These are phyloP conservation scores for Olyra latifolia DNA, from an alignment of 176 grass and related monocot genomes.

Conservation along the genomic window DNA sequence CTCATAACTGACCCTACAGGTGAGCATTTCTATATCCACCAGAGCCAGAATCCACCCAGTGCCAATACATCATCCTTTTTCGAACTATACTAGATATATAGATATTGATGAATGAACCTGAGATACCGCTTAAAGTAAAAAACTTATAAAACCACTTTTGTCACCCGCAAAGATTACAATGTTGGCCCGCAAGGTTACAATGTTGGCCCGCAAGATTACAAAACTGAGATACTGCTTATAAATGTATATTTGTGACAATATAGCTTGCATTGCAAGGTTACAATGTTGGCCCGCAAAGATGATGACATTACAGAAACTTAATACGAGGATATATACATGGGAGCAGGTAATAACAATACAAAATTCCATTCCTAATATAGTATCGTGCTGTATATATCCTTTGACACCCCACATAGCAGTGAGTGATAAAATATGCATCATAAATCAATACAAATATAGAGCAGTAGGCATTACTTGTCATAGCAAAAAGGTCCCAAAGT, in stretches of 20 bases:
- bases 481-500: not conserved
- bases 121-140: not conserved
- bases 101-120: conserved; percentile 1
- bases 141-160: conserved; percentile 8
- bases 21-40: not conserved
- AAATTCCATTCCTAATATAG: not conserved
- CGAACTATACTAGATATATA: conserved; percentile 14
- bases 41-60: not conserved
- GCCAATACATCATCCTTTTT: not conserved
- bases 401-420: not conserved
- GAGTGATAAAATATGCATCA: not conserved
- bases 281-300: not conserved
- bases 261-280: not conserved
- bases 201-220: no score
- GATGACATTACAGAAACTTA: conserved; percentile 19
- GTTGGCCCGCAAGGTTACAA: no score
- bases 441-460: not conserved
- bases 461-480: not conserved
- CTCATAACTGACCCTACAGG: not conserved
- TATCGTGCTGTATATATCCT: not conserved
- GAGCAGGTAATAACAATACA: not conserved
- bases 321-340: not conserved
- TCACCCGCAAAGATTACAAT: no score
- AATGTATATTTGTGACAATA: not conserved
- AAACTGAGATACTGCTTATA: no score